Evolutionary conservation across 208 protist species (phyloP).

Genomic region (Trypanosomatidae sp.): DNA sequence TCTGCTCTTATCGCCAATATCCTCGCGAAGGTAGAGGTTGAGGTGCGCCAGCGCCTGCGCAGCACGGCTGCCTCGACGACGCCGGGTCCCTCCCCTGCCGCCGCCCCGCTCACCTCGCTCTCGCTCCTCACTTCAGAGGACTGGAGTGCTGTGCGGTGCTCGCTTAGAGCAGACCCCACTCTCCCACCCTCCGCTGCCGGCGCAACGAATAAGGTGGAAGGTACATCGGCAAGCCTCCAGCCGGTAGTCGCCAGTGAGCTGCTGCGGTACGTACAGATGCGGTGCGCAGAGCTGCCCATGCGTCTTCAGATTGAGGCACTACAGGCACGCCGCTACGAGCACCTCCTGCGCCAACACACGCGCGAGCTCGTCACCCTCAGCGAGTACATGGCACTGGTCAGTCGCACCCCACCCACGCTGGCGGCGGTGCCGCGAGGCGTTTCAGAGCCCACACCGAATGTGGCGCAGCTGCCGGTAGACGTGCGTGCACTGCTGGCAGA

Average conservation of each 20-base stretch:
- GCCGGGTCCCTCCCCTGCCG: neutral
- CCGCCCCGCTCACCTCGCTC: neutral
- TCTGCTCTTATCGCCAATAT: constrained; percentile 6
- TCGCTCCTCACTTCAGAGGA: constrained; percentile 37
- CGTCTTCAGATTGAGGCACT: constrained; percentile 68
- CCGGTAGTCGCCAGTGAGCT: constrained; percentile 8
- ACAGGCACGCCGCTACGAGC: constrained; percentile 57
- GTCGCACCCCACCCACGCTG: constrained; percentile 12
- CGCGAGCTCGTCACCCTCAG: constrained; percentile 64
- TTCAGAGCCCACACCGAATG: neutral
- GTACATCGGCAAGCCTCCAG: neutral
- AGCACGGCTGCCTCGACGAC: constrained; percentile 1
- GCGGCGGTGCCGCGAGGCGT: neutral
- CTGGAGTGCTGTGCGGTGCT: constrained; percentile 29
- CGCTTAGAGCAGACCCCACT: constrained; percentile 3
- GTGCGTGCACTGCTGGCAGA: constrained; percentile 15
- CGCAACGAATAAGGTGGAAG: neutral
- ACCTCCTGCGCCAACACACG: constrained; percentile 54
- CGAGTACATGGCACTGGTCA: constrained; percentile 44
- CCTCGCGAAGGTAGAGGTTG: constrained; percentile 16
- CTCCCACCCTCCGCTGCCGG: neutral
- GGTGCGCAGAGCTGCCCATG: constrained; percentile 75
- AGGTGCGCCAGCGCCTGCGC: constrained; percentile 11
- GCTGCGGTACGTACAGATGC: constrained; percentile 35
- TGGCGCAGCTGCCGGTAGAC: constrained; percentile 20